Evolutionary conservation across 345 rosid species (phyloP).

Genomic region (Heritiera fomes): DNA sequence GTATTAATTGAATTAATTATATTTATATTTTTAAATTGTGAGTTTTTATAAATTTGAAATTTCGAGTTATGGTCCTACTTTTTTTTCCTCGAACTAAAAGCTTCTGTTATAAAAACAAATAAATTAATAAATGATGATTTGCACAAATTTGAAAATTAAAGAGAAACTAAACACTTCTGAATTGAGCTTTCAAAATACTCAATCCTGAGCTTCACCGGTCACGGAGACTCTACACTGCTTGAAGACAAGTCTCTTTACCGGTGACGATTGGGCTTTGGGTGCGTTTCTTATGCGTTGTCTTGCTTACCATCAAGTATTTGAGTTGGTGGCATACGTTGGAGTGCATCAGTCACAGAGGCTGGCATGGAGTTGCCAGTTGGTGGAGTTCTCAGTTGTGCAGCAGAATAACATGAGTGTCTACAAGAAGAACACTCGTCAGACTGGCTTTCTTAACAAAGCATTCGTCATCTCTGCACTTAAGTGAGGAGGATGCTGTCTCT

Average conservation of each 20-base stretch:
- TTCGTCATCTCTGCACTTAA: not conserved
- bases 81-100: no score
- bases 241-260: not conserved
- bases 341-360: not conserved
- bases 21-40: no score
- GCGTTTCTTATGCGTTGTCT: not conserved
- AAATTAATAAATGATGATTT: no score
- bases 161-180: no score
- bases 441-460: not conserved
- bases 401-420: not conserved
- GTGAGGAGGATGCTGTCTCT: not conserved
- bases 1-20: no score
- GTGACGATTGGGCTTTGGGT: not conserved
- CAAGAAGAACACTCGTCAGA: not conserved
- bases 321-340: constrained; percentile 19
- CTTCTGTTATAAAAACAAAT: no score
- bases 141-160: no score
- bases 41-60: no score
- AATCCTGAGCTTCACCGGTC: not conserved
- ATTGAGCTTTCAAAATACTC: no score
- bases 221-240: not conserved
- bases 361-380: not conserved
- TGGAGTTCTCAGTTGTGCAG: not conserved
- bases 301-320: not conserved
- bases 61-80: no score